These are phyloP conservation scores for Macrocybe gigantea DNA, from an alignment of 768 basidiomycete species.

Conservation along the genomic window DNA sequence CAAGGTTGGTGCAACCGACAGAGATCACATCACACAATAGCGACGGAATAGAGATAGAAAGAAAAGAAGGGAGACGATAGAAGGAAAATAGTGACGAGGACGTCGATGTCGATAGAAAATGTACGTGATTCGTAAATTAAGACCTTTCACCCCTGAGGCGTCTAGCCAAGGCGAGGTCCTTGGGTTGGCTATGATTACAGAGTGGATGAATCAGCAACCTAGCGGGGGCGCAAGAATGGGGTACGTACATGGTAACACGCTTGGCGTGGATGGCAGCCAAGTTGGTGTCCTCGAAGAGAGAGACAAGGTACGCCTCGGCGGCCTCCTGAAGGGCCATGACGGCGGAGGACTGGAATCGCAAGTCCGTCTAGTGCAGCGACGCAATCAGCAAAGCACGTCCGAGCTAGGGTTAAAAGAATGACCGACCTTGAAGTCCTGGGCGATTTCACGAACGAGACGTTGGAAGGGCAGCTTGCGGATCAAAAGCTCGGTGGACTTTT, in stretches of 20 bases:
- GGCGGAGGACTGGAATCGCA: constrained; percentile 95
- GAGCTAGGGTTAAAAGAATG: background rate
- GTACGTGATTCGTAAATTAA: constrained; percentile 26
- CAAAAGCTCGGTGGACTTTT: constrained; percentile 97
- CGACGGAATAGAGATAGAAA: constrained; percentile 3
- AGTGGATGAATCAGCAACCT: constrained; percentile 12
- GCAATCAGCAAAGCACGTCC: background rate
- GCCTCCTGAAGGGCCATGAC: constrained; percentile 94
- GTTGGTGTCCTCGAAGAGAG: constrained; percentile 85
- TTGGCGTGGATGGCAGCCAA: constrained; percentile 90
- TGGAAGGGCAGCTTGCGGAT: constrained; percentile 99
- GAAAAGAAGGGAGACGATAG: background rate
- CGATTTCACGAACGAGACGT: constrained; percentile 93
- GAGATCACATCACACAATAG: background rate
- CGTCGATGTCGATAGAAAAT: background rate
- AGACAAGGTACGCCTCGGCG: constrained; percentile 85
- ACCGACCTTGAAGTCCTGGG: constrained; percentile 91
- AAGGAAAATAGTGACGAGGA: background rate
- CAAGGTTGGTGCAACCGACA: constrained; percentile 1
- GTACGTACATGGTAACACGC: constrained; percentile 60
- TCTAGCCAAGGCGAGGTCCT: constrained; percentile 83
- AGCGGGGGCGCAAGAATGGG: background rate
- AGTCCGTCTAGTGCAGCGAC: constrained; percentile 52
- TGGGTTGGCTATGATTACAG: constrained; percentile 56
- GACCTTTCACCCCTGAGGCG: constrained; percentile 85